Evolutionary conservation across 192 early-diverging fungal genomes (phyloP).

Genomic region (Endogone sp.): DNA sequence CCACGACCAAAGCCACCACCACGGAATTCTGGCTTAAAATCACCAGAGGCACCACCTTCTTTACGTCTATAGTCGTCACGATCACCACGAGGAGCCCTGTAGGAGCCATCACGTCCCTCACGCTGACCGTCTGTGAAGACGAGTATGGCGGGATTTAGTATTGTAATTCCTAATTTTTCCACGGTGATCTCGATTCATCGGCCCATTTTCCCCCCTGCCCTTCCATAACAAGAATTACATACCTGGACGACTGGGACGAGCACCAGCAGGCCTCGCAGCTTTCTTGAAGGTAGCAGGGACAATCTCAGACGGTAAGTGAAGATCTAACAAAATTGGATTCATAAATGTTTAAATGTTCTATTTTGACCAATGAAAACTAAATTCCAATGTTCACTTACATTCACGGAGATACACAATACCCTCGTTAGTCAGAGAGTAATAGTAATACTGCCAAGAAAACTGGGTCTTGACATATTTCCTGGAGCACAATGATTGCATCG

Average conservation of each 20-base stretch:
- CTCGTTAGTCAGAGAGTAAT: slow-evolving; percentile 98
- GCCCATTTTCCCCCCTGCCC: too few species aligned
- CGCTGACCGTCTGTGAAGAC: slow-evolving; percentile 51
- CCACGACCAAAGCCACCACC: slow-evolving; percentile 84
- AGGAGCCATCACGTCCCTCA: slow-evolving; percentile 53
- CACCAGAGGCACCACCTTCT: slow-evolving; percentile 81
- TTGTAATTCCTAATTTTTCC: not conserved
- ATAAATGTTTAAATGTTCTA: not conserved
- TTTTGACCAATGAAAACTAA: not conserved
- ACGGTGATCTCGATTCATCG: slow-evolving; percentile 2
- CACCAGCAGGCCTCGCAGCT: slow-evolving; percentile 74
- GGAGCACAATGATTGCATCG: slow-evolving; percentile 94
- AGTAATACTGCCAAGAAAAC: slow-evolving; percentile 99
- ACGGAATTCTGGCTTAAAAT: slow-evolving; percentile 98
- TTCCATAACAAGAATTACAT: slow-evolving; percentile 17
- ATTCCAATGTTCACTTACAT: slow-evolving; percentile 35
- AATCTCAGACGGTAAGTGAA: slow-evolving; percentile 96
- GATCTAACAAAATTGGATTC: slow-evolving; percentile 38
- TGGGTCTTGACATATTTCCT: slow-evolving; percentile 90
- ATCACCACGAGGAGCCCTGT: slow-evolving; percentile 62
- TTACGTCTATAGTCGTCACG: slow-evolving; percentile 90
- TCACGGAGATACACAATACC: slow-evolving; percentile 97
- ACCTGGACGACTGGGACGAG: slow-evolving; percentile 69
- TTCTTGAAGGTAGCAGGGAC: slow-evolving; percentile 98
- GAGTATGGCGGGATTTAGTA: slow-evolving; percentile 1